Base-by-base conservation (phyloP, 305 asterid species). In the Coffea humblotiana region DNA sequence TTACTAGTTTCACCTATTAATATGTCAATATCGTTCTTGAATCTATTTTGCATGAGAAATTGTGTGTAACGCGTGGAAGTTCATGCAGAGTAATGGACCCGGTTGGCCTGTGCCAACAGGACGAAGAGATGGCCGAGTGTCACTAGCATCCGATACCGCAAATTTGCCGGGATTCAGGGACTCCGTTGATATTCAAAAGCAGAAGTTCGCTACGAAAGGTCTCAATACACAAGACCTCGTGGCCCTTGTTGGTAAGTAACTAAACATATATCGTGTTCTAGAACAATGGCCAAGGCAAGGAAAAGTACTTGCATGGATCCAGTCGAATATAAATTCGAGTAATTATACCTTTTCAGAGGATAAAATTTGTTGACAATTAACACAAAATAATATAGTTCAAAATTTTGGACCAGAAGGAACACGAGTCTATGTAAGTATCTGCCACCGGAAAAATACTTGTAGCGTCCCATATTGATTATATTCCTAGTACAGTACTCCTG, bases 21-120 rank as follows among this genome's bases (percentile, higher is more conserved):
- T 40, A 40, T 40, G 43, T 40, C 43, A 40, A 40, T 40, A 40
- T 40, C 43, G 4, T 40, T 40, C 43, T 40, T 40, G 43, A 40
- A 40, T 40, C 43, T 40, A 40, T 40, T 2, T 35, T 49, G 12
- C 21, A 6, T 25, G 65, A 56, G 47, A 72, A 72, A 71, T 43
- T 25, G 29, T 49, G 40, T 58, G 63, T 12, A 45, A 72, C 1
- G 16, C 18, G 21, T 23, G 9, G 21, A 56, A 52, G 18, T 70
- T 52, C 72, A 43, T 86, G 85, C 81, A 90, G 95, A 61, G 86
- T 0, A 86, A 89, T 43, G 97, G 97, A 23, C 58, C 83, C 0
- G 61, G 89, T 52, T 92, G 97, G 97, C 82, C 77, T 0, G 97
- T 92, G 78, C 97, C 94, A 0, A 88, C 91, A 0, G 97, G 95